A percentile compares a stretch with the other conserved stretches of the same genome.
Evolutionary conservation across 1,139 yeast genomes (phyloP).

Genomic region (Zygosaccharomyces pseudobailii): DNA sequence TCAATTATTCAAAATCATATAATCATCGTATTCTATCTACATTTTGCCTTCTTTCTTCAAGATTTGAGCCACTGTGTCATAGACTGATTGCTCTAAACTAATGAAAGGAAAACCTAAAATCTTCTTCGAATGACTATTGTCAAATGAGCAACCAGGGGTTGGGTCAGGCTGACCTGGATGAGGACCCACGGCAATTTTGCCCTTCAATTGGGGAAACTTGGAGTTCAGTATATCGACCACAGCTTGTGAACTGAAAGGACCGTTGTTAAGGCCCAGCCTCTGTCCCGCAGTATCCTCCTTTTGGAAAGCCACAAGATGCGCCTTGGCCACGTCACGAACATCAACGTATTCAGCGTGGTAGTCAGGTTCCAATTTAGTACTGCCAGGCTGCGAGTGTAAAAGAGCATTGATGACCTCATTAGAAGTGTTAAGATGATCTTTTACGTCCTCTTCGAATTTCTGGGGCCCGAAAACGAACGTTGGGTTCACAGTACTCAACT

Average conservation of each 20-base stretch:
- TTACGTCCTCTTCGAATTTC: conserved; percentile 29
- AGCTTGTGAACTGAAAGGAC: conserved; percentile 29
- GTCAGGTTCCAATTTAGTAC: conserved; percentile 5
- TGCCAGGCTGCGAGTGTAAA: conserved; percentile 15
- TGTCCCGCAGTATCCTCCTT: conserved; percentile 26
- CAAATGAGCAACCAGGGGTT: conserved; percentile 3
- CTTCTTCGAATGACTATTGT: conserved; percentile 21
- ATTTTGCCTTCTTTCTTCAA: conserved; percentile 15
- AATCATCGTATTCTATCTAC: background rate
- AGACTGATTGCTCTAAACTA: conserved; percentile 38
- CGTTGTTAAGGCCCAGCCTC: conserved; percentile 34
- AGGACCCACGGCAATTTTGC: conserved; percentile 16
- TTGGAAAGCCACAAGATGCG: conserved; percentile 44
- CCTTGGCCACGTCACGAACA: conserved; percentile 50
- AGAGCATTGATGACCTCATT: conserved; percentile 34
- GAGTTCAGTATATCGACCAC: conserved; percentile 33
- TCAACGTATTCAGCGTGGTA: conserved; percentile 37
- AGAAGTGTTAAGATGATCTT: conserved; percentile 35
- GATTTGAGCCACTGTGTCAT: conserved; percentile 44
- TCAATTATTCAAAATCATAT: background rate
- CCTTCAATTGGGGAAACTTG: conserved; percentile 35
- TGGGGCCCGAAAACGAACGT: conserved; percentile 43
- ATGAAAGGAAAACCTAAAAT: conserved; percentile 33
- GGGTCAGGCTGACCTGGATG: conserved; percentile 12
- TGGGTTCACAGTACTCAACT: conserved; percentile 41